A percentile compares a stretch with the other conserved stretches of the same genome.
Conservation (phyloP, 116 monocot species). For the Cymodocea nodosa region DNA sequence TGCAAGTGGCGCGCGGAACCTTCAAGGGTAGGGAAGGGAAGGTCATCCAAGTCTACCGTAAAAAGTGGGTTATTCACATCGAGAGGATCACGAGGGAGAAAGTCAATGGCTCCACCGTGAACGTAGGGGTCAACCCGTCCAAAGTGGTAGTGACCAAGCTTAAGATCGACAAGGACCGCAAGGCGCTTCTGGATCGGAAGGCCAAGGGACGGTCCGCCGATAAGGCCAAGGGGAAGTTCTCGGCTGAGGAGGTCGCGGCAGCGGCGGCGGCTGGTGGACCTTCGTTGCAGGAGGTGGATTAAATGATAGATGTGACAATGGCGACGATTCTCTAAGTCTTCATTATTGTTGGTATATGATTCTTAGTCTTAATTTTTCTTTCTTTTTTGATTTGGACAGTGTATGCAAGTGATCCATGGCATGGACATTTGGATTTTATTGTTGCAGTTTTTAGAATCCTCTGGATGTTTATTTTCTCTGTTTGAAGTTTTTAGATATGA, state of each 20-base stretch:
- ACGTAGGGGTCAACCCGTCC: conserved; percentile 59
- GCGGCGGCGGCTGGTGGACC: conserved; percentile 15
- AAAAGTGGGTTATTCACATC: conserved; percentile 70
- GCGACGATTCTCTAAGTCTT: no score
- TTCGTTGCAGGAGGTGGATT: conserved; percentile 8
- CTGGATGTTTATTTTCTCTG: no score
- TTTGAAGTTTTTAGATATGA: no score
- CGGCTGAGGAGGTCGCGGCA: conserved; percentile 53
- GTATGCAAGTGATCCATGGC: no score
- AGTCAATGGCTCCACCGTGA: conserved; percentile 65
- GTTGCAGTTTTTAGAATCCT: no score
- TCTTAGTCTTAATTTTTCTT: no score
- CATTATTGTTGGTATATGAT: no score
- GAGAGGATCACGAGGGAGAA: conserved; percentile 69
- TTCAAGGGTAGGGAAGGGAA: conserved; percentile 73
- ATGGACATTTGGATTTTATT: no score
- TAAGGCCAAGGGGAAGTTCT: conserved; percentile 78
- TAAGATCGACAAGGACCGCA: conserved; percentile 72
- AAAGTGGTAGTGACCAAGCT: conserved; percentile 70
- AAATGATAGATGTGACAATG: not conserved
- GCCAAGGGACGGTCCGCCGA: conserved; percentile 37
- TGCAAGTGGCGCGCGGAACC: conserved; percentile 35
- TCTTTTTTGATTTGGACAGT: no score
- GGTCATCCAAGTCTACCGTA: conserved; percentile 69
- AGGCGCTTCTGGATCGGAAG: conserved; percentile 61